Conservation (phyloP, 345 rosid genomes). For the Hibiscus tridactylites region DNA sequence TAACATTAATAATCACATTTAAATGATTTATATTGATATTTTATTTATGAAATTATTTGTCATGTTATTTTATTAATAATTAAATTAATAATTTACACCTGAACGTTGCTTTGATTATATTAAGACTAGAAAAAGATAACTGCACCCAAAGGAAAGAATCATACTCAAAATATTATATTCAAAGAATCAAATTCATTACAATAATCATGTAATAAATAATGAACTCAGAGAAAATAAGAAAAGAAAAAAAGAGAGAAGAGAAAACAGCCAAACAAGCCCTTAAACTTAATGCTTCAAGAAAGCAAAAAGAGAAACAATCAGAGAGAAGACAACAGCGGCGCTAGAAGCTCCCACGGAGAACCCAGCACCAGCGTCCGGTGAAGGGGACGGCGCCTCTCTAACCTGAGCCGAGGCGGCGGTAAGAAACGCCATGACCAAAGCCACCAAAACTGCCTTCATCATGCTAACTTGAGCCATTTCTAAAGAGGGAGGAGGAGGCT, state of each 20-base stretch:
- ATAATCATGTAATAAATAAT: not conserved
- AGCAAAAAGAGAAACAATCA: constrained; percentile 24
- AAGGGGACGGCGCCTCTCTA: constrained; percentile 28
- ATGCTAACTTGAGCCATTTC: constrained; percentile 25
- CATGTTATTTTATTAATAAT: no score
- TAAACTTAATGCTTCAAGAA: constrained; percentile 12
- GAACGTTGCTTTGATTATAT: no score
- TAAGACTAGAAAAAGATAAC: no score
- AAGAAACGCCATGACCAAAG: constrained; percentile 5
- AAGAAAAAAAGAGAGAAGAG: not conserved
- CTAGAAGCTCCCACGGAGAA: constrained; percentile 19
- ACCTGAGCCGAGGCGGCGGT: constrained; percentile 29
- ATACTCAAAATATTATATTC: not conserved
- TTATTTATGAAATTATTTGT: no score
- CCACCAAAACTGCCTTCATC: constrained; percentile 9
- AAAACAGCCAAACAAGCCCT: not conserved
- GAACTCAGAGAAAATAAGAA: not conserved
- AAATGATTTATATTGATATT: no score
- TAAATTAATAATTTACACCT: no score
- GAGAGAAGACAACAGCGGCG: constrained; percentile 16
- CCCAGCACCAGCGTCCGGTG: constrained; percentile 28
- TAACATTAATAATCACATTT: no score
- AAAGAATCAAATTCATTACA: not conserved
- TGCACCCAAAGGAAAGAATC: no score
- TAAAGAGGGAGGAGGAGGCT: not conserved